Evolutionary conservation across 1,284 basidiomycete genomes (phyloP), one percentile per base, ranked within the genome.

Genomic region (Sanguinoderma infundibulare): DNA sequence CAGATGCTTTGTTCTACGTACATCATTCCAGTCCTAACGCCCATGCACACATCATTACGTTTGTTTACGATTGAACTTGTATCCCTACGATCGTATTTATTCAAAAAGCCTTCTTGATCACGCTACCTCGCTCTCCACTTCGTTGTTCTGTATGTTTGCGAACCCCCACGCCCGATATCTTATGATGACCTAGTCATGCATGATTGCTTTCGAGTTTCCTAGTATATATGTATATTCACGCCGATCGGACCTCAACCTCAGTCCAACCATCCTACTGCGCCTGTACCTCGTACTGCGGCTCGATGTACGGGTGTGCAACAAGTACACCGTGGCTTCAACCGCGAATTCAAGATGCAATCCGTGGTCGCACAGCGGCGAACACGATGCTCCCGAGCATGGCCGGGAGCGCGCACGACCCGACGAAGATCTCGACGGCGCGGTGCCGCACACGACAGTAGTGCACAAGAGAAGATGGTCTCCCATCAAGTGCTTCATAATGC

Each of bases 361-460:
- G n/a, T n/a, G n/a, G n/a, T n/a, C n/a, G n/a, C n/a, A n/a, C n/a
- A n/a, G n/a, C n/a, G 2, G 69, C 69, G 3, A 71, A 61, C 28
- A 70, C 44, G n/a, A 67, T 53, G 57, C 70, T 71, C 7, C 62
- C 60, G 12, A 70, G 20, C 5, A 66, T 65, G 2, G 68, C 66
- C 12, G 64, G 67, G 2, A 70, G 55, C 9, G 70, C 70, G 40
- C 68, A 70, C 2, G 66, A 65, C 2, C 72, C 72, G 9, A 73
- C 72, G 60, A 73, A 73, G n/a, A 73, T 67, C 62, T 73, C 70
- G 30, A 73, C 64, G 2, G 66, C 61, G 30, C 67, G 66, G 44
- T 71, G 71, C 5, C 71, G 70, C 15, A 63, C 66, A 47, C 57
- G 47, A 8, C 69, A 70, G 49, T 70, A 73, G 4, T 55, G 50